A percentile compares a stretch with the other conserved stretches of the same genome.
Evolutionary conservation across 2,329 filamentous ascomycete species (phyloP).

Genomic region (Pleoardoris graminearum): DNA sequence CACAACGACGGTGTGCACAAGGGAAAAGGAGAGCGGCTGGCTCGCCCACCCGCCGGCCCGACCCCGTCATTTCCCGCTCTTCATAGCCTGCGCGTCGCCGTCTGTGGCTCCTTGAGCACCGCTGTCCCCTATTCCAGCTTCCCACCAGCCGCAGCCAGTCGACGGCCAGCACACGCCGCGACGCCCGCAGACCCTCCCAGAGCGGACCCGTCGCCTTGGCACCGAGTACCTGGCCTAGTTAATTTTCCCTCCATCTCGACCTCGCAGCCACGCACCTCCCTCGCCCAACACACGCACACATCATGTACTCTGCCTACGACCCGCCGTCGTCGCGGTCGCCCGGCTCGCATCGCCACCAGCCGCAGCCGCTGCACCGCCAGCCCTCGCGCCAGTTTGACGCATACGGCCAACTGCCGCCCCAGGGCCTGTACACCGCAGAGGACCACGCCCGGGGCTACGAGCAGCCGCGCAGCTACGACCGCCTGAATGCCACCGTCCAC

Average conservation of each 20-base stretch:
- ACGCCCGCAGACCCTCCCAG: conserved; percentile 16
- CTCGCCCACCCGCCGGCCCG: conserved; percentile 26
- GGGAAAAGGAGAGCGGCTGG: conserved; percentile 32
- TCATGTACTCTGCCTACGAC: conserved; percentile 46
- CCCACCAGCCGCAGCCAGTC: conserved; percentile 14
- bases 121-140: conserved; percentile 19
- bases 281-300: conserved; percentile 23
- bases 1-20: conserved; percentile 19
- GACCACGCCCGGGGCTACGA: conserved; percentile 58
- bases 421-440: conserved; percentile 70
- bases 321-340: conserved; percentile 67
- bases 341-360: conserved; percentile 69
- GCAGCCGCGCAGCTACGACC: conserved; percentile 61
- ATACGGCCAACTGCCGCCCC: conserved; percentile 65
- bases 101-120: conserved; percentile 16
- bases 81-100: conserved; percentile 14
- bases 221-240: conserved; percentile 22
- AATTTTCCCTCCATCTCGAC: conserved; percentile 26
- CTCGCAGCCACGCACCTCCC: conserved; percentile 20
- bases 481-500: conserved; percentile 60
- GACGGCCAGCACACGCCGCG: background rate
- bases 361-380: conserved; percentile 65
- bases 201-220: conserved; percentile 5
- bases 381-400: conserved; percentile 78
- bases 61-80: conserved; percentile 21